Evolutionary conservation across 2,329 filamentous ascomycete species (phyloP).

Genomic region (Epichloe coenophiala): DNA sequence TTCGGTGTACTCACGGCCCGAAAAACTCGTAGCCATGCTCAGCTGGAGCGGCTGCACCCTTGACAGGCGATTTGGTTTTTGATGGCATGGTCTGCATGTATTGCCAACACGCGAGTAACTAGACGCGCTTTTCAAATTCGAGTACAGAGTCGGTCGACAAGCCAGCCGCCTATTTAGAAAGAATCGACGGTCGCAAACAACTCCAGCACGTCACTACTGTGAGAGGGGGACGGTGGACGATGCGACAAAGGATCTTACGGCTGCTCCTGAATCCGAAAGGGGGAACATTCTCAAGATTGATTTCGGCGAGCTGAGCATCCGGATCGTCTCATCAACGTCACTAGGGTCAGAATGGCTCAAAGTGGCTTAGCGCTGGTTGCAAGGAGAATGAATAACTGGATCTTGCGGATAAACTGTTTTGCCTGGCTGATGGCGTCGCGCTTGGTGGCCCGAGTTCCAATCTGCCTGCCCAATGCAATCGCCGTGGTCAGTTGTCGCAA

Average conservation of each 20-base stretch:
- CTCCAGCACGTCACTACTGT: background rate
- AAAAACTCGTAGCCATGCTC: conserved; percentile 37
- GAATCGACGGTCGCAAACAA: background rate
- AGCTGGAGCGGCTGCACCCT: conserved; percentile 10
- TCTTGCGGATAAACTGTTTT: conserved; percentile 9
- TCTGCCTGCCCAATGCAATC: no score
- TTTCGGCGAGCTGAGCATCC: conserved; percentile 12
- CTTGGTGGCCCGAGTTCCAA: no score
- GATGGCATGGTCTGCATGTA: conserved; percentile 16
- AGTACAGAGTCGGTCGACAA: background rate
- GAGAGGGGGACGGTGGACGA: background rate
- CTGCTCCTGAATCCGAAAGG: background rate
- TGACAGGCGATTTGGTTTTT: conserved; percentile 16
- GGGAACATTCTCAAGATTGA: background rate
- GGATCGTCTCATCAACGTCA: conserved; percentile 13
- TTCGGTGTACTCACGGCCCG: conserved; percentile 29
- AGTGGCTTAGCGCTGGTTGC: background rate
- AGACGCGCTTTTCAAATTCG: background rate
- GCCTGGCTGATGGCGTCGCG: background rate
- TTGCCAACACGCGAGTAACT: background rate
- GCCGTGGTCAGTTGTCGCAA: no score
- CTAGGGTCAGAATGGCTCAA: background rate
- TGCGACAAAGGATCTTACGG: background rate
- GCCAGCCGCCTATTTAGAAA: background rate
- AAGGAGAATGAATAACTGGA: background rate